Evolutionary conservation across 2,329 filamentous ascomycete genomes (phyloP).

Genomic region (Epichloe coenophiala): DNA sequence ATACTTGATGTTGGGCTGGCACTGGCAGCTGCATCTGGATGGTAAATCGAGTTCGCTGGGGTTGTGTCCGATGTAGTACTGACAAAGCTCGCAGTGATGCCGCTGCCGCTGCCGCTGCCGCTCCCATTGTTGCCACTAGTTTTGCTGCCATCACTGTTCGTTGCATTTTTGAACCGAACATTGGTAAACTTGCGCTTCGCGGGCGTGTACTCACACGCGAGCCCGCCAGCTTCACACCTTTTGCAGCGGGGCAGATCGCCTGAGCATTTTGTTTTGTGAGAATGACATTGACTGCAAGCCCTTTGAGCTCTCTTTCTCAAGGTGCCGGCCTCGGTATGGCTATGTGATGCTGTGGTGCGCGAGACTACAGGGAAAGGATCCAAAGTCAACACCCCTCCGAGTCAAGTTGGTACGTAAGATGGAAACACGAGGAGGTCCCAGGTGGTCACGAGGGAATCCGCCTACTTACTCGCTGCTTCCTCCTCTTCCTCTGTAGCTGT

Average conservation of each 20-base stretch:
- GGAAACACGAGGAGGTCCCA: background rate
- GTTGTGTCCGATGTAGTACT: background rate
- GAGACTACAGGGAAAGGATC: conserved; percentile 14
- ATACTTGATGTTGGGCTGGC: conserved; percentile 10
- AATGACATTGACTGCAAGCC: conserved; percentile 28
- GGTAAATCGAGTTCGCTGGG: conserved; percentile 3
- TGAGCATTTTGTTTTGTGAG: conserved; percentile 30
- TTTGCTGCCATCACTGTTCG: background rate
- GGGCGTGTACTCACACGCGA: conserved; percentile 26
- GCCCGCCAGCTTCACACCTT: conserved; percentile 20
- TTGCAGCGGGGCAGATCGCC: conserved; percentile 26
- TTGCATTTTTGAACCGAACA: conserved; percentile 13
- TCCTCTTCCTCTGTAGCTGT: conserved; percentile 9
- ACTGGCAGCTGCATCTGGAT: conserved; percentile 8
- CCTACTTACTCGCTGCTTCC: conserved; percentile 11
- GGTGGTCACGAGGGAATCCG: background rate
- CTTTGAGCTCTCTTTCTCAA: conserved; percentile 27
- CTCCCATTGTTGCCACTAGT: background rate
- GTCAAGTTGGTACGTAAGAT: background rate
- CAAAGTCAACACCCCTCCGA: background rate
- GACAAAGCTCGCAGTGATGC: background rate
- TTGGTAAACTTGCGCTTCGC: conserved; percentile 25
- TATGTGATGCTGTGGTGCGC: conserved; percentile 25
- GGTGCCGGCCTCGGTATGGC: conserved; percentile 29
- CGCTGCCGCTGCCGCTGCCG: no score